These are phyloP conservation scores for Flammula alnicola DNA, from an alignment of 1,284 basidiomycete species.

Conservation along the genomic window DNA sequence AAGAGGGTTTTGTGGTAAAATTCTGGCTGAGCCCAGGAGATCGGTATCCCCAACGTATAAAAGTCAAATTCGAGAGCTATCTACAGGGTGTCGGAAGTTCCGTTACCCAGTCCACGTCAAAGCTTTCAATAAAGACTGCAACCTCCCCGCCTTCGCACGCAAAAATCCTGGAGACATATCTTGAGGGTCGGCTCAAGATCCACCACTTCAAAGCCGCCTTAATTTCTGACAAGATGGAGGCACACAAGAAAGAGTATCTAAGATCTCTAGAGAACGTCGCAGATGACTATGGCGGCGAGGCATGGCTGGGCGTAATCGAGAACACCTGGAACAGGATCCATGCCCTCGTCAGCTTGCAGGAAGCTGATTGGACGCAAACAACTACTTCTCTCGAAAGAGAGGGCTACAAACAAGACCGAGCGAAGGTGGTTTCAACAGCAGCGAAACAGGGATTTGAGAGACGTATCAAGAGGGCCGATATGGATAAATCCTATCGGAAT, in stretches of 20 bases:
- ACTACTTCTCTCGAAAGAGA: conserved; percentile 16
- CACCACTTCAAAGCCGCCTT: conserved; percentile 15
- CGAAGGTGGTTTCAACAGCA: conserved; percentile 3
- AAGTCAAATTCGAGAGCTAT: conserved; percentile 28
- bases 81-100: conserved; percentile 5
- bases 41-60: conserved; percentile 25
- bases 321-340: conserved; percentile 24
- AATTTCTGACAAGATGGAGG: conserved; percentile 13
- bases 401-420: conserved; percentile 15
- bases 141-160: conserved; percentile 13
- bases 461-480: conserved; percentile 16
- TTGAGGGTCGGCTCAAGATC: conserved; percentile 12
- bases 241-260: conserved; percentile 9
- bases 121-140: conserved; percentile 1
- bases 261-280: conserved; percentile 16
- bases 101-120: not conserved
- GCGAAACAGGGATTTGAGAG: conserved; percentile 16
- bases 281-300: conserved; percentile 28
- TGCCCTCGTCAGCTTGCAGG: conserved; percentile 23
- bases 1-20: conserved; percentile 29
- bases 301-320: conserved; percentile 20
- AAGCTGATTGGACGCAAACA: conserved; percentile 17
- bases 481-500: conserved; percentile 16
- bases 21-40: conserved; percentile 25
- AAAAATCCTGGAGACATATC: conserved; percentile 15